Conservation (phyloP, 257 asterid genomes). For the Nicotiana noctiflora region DNA sequence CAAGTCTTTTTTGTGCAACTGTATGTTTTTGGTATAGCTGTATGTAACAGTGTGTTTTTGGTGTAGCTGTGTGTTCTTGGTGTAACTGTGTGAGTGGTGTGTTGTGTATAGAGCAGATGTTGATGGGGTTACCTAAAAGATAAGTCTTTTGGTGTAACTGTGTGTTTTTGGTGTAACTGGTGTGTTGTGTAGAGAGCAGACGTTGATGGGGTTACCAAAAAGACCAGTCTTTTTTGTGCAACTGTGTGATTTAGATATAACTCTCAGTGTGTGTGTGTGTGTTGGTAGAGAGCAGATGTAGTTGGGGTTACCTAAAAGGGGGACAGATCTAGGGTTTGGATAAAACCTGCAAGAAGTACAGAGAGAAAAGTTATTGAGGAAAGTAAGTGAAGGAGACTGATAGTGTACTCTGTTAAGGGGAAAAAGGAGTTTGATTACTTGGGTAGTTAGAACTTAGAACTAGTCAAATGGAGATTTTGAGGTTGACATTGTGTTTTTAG, state of each 20-base stretch:
- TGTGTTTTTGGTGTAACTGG: no score
- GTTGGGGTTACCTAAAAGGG: slow-evolving; percentile 11
- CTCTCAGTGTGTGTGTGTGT: background rate
- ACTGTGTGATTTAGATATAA: background rate
- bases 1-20: no score
- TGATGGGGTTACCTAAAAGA: no score
- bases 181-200: no score
- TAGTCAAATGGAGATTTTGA: background rate
- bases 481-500: background rate
- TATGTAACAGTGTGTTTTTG: no score
- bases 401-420: background rate
- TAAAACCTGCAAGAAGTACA: slow-evolving; percentile 38
- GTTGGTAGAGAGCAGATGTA: background rate
- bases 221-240: background rate
- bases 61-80: no score
- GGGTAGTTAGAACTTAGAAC: background rate
- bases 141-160: no score
- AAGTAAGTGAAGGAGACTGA: slow-evolving; percentile 5
- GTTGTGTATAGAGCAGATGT: no score
- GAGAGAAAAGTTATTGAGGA: slow-evolving; percentile 12
- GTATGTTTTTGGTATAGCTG: no score
- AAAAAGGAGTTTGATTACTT: background rate
- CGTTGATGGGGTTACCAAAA: no score
- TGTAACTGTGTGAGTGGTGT: no score
- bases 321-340: slow-evolving; percentile 94